Evolutionary conservation across 2,329 filamentous ascomycete genomes (phyloP), one percentile per base, ranked within the genome.

Genomic region (Pseudogymnoascus sp.): DNA sequence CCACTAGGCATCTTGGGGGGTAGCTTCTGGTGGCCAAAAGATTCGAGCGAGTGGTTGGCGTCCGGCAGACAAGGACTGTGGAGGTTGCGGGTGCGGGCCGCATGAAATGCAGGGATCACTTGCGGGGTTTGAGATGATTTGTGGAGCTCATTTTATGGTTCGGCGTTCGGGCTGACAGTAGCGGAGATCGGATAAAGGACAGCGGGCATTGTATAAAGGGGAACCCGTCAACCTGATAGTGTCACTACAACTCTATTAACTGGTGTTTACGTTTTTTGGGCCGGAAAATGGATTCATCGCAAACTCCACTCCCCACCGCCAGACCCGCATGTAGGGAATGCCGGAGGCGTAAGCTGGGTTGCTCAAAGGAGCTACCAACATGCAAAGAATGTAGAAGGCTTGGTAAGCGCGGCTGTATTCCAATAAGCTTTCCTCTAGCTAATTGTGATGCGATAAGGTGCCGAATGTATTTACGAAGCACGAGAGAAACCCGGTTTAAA

Each of bases 401-500:
- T 10, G 65, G 70, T 73, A 62, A 37, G 64, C 60, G 15, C 15
- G 39, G 36, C 24, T 13, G 33, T n/a, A 11, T 31, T 62, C 37
- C 21, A 17, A 17, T 40, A 9, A 7, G 47, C 47, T 11, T 6
- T 33, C 10, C 15, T n/a, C 5, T 21, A 33, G 47, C 26, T 54
- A 54, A 54, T 54, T 10, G 2, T 17, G 7, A 9, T 9, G 40
- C 26, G 24, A 31, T 36, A 21, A 68, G 64, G 62, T 13, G 60
- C 61, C 60, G 64, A 64, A 31, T 75, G 73, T 60, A 57, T 69
- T 8, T 75, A 75, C 60, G 68, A 72, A 24, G 60, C 66, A 62
- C 68, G 69, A 33, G 67, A 65, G 2, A 76, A 74, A 61, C 74
- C 75, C 3, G 74, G 74, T 2, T 68, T 76, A 61, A 75, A 74